Evolutionary conservation across 2,329 filamentous ascomycete species (phyloP).

Genomic region (Microdochium bolleyi): DNA sequence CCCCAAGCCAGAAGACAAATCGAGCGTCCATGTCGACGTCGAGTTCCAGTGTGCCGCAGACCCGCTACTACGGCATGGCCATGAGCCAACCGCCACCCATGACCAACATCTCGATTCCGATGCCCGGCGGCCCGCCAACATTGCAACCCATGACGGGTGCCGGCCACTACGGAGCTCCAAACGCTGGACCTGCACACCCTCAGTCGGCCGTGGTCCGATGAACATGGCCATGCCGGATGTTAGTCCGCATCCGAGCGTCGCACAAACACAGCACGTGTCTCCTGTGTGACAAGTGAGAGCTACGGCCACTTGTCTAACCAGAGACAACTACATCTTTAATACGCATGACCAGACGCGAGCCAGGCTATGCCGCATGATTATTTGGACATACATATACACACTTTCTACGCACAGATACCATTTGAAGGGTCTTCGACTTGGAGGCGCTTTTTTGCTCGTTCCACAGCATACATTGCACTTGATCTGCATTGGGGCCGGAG

Average conservation of each 20-base stretch:
- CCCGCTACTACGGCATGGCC: neutral
- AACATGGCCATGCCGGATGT: neutral
- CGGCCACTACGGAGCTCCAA: neutral
- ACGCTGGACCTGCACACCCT: neutral
- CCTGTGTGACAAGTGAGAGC: too few species aligned
- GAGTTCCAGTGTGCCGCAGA: neutral
- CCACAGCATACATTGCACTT: neutral
- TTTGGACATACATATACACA: too few species aligned
- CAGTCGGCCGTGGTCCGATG: neutral
- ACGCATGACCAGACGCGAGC: too few species aligned
- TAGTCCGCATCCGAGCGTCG: too few species aligned
- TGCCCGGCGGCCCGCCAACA: neutral
- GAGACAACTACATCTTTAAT: too few species aligned
- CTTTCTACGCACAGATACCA: neutral
- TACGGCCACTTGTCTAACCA: too few species aligned
- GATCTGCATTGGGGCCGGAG: neutral
- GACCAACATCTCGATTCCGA: neutral
- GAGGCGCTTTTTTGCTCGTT: neutral
- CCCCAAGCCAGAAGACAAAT: constrained; percentile 10
- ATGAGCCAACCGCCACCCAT: neutral
- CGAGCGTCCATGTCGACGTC: constrained; percentile 1
- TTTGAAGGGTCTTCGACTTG: neutral
- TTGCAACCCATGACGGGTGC: neutral
- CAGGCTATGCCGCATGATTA: too few species aligned
- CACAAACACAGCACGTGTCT: too few species aligned